Percentiles rank a stretch among this genome's conserved stretches.
Evolutionary conservation across 345 rosid species (phyloP).

Genomic region (Cardiospermum halicacabum): DNA sequence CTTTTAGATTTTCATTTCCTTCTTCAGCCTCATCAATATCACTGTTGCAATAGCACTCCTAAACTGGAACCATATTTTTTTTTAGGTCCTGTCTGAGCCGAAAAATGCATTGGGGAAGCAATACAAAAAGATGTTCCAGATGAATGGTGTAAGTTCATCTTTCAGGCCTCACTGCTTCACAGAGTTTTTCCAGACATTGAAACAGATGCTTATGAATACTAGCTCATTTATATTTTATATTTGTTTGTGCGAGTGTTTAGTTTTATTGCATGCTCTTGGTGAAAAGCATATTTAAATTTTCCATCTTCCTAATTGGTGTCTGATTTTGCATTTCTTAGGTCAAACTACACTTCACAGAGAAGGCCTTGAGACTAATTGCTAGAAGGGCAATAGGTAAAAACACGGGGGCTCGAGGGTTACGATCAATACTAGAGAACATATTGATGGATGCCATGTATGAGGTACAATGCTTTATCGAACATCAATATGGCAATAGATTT

Average conservation of each 20-base stretch:
- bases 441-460: constrained; percentile 99
- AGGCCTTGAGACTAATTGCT: constrained; percentile 76
- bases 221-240: neutral
- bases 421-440: constrained; percentile 79
- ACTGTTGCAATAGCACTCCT: neutral
- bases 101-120: constrained; percentile 97
- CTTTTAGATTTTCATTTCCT: neutral
- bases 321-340: constrained; percentile 44
- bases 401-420: constrained; percentile 90
- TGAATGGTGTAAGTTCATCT: constrained; percentile 70
- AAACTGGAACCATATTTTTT: constrained; percentile 6
- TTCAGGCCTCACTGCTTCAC: neutral
- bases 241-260: neutral
- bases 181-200: neutral
- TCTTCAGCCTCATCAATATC: neutral
- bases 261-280: neutral
- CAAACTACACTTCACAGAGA: constrained; percentile 73
- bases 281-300: neutral
- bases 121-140: constrained; percentile 85
- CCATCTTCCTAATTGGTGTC: constrained; percentile 7
- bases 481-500: no score
- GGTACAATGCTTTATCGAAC: constrained; percentile 33
- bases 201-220: neutral
- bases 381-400: constrained; percentile 80
- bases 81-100: constrained; percentile 88